These are phyloP conservation scores for Tritrichomonas foetus DNA, from an alignment of 208 protist species.

Conservation along the genomic window DNA sequence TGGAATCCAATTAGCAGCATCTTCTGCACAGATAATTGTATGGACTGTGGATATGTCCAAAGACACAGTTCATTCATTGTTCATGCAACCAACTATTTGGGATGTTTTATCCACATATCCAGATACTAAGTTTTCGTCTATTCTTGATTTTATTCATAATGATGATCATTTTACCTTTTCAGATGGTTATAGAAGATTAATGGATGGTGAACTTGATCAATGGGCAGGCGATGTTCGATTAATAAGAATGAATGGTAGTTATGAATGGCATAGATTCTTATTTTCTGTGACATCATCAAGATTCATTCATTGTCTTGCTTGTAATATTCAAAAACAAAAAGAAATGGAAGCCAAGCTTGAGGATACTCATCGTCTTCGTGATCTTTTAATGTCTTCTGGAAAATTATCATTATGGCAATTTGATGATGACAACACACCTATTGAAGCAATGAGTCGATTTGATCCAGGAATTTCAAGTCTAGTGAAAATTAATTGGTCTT, in stretches of 20 bases:
- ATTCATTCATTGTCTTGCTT: neutral
- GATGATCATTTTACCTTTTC: neutral
- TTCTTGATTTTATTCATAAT: neutral
- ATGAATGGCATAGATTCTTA: neutral
- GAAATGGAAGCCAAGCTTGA: neutral
- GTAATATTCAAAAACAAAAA: neutral
- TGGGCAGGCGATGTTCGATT: neutral
- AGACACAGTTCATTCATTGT: neutral
- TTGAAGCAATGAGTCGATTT: neutral
- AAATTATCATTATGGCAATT: constrained; percentile 2
- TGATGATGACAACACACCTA: neutral
- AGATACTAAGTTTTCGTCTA: neutral
- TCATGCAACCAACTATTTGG: neutral
- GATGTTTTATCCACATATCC: neutral
- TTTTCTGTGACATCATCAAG: neutral
- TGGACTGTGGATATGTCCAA: neutral
- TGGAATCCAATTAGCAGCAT: neutral
- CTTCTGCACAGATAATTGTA: neutral
- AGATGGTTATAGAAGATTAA: neutral
- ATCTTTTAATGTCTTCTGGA: neutral
- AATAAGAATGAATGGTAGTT: neutral
- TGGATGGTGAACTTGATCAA: neutral
- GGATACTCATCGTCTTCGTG: neutral
- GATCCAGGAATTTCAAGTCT: neutral
- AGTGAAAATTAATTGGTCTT: neutral